Conservation (phyloP, 192 early-diverging fungal genomes). For the Martensiomyces pterosporus region DNA sequence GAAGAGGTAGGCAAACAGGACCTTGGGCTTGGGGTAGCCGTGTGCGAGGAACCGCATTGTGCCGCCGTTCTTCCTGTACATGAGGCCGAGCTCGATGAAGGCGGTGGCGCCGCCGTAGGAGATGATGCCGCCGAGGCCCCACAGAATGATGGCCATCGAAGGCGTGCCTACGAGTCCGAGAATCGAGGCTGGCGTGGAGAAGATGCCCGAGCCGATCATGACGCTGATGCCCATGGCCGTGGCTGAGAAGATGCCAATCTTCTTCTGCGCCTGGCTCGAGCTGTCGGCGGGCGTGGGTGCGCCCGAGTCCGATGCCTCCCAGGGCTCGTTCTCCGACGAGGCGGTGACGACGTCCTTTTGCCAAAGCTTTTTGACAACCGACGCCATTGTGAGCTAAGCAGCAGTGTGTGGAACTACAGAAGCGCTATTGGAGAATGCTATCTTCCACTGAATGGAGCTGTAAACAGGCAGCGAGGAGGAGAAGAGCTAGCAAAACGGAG, state of each 20-base stretch:
- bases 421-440: no score
- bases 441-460: no score
- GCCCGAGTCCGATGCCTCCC: neutral
- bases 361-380: neutral
- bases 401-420: no score
- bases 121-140: slow-evolving; percentile 68
- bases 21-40: slow-evolving; percentile 54
- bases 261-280: slow-evolving; percentile 8
- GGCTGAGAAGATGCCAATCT: slow-evolving; percentile 58
- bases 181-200: slow-evolving; percentile 74
- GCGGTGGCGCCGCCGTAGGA: slow-evolving; percentile 79
- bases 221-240: slow-evolving; percentile 65
- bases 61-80: slow-evolving; percentile 81
- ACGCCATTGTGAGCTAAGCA: no score
- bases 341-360: neutral
- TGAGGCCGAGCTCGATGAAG: slow-evolving; percentile 88
- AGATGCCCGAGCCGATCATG: slow-evolving; percentile 79
- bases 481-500: no score
- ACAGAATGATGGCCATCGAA: slow-evolving; percentile 69
- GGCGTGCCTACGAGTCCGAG: slow-evolving; percentile 60
- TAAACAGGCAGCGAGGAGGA: no score
- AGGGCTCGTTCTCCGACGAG: neutral
- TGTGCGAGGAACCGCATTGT: slow-evolving; percentile 82
- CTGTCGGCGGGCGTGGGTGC: neutral
- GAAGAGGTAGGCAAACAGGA: slow-evolving; percentile 54